phyloP scores from a whole-genome alignment of 768 basidiomycete species.

The Arthromyces matolae region DNA sequence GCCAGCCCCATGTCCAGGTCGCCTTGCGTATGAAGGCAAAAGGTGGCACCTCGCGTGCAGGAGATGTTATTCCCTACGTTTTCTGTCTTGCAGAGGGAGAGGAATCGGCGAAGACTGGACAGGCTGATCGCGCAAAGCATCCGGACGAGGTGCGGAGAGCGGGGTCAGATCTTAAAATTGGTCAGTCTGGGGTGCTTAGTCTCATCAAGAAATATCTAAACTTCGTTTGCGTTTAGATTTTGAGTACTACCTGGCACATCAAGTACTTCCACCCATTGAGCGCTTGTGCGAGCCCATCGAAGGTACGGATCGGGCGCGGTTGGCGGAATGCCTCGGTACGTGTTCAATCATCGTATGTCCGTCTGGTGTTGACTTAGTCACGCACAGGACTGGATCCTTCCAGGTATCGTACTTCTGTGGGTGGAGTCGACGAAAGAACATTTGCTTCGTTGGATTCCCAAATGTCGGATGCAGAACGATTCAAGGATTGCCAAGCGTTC shows the following conservation, averaged over 20 bases:
- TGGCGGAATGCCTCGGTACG: slow-evolving; percentile 92
- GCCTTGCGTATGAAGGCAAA: slow-evolving; percentile 85
- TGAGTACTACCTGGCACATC: slow-evolving; percentile 86
- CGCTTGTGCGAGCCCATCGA: slow-evolving; percentile 95
- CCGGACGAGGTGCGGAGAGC: slow-evolving; percentile 86
- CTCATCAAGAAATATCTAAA: slow-evolving; percentile 1
- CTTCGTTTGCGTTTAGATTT: slow-evolving; percentile 53
- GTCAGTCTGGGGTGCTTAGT: slow-evolving; percentile 35
- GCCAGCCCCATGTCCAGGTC: slow-evolving; percentile 95
- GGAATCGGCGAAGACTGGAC: slow-evolving; percentile 64
- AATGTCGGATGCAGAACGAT: slow-evolving; percentile 83
- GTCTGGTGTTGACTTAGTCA: not conserved
- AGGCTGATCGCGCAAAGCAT: slow-evolving; percentile 89
- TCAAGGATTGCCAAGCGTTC: slow-evolving; percentile 71
- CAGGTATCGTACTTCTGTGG: slow-evolving; percentile 44
- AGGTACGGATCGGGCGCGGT: slow-evolving; percentile 85
- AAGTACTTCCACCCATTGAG: slow-evolving; percentile 92
- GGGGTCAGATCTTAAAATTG: slow-evolving; percentile 65
- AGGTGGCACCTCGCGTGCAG: slow-evolving; percentile 74
- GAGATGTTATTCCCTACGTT: slow-evolving; percentile 95
- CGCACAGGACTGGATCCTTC: slow-evolving; percentile 55
- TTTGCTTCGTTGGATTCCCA: slow-evolving; percentile 87
- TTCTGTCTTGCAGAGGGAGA: slow-evolving; percentile 82
- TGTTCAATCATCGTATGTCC: not conserved
- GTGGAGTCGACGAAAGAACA: slow-evolving; percentile 52